Base-by-base conservation (phyloP, 2,329 filamentous ascomycete genomes). In the Fusarium albosuccineum region DNA sequence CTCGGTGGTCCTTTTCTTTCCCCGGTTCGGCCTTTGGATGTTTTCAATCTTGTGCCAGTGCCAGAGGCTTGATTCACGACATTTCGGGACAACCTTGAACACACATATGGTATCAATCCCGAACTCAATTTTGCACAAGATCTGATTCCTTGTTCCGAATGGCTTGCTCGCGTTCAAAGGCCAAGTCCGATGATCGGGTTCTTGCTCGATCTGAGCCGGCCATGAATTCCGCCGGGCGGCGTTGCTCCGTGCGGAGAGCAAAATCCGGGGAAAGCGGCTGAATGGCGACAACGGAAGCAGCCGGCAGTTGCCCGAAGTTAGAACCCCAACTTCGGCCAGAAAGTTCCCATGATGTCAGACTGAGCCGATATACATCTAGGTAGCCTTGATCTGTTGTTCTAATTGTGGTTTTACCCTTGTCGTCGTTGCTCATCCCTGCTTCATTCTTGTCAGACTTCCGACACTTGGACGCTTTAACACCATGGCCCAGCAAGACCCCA, bases 201-300 rank as follows among this genome's bases (percentile, higher is more conserved):
- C 8, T 40, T 40, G n/a, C 37, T 40, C 9, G n/a, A 26, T 27
- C 6, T 14, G n/a, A 27, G 14, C 16, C 37, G 51, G 57, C 9
- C n/a, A 40, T 29, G 29, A 53, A 42, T 58, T 48, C 59, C 59
- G 59, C 48, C 36, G 30, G 48, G 6, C 17, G 26, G 40, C 10
- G 44, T 22, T 29, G 30, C 16, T 17, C 54, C 30, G 22, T 54
- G 57, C 54, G 60, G 54, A 46, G 33, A 26, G 54, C 48, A 53
- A 62, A 58, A 62, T 58, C 60, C 60, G 60, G 60, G 54, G 54
- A 49, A 52, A 17, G 7, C 14, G 36, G 36, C 36, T 14, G 13
- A 14, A 10, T 5, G 36, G 9, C 30, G 30, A 5, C 30, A 34
- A 34, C 5, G 17, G 17, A 22, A 22, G n/a, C 17, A 22, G 17